These are phyloP conservation scores for Aspergillus hancockii DNA, from an alignment of 495 filamentous ascomycete species.

Conservation along the genomic window DNA sequence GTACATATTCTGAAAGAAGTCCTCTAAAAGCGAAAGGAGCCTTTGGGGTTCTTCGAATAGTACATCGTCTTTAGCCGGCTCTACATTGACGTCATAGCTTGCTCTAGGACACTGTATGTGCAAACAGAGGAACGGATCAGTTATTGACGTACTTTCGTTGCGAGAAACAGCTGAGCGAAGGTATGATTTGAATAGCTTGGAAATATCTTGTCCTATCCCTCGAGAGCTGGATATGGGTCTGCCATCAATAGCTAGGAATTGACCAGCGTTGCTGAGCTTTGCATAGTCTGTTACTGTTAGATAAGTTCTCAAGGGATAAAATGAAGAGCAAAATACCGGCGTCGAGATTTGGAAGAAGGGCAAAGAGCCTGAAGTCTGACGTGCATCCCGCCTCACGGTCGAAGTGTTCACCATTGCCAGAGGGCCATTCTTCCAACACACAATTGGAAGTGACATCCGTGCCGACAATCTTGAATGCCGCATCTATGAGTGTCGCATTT, in stretches of 20 bases:
- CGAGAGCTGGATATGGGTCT: conserved; percentile 67
- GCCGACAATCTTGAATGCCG: conserved; percentile 70
- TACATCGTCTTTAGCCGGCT: conserved; percentile 88
- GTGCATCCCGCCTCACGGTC: conserved; percentile 10
- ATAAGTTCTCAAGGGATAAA: background rate
- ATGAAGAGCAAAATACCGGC: conserved; percentile 34
- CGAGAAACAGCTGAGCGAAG: conserved; percentile 41
- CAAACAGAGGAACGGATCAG: conserved; percentile 72
- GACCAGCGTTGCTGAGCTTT: conserved; percentile 57
- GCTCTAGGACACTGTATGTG: conserved; percentile 69
- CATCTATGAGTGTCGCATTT: conserved; percentile 58
- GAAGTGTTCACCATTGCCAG: conserved; percentile 7
- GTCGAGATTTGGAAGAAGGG: conserved; percentile 58
- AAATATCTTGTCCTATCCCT: conserved; percentile 68
- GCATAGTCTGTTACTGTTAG: conserved; percentile 41
- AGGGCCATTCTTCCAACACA: conserved; percentile 35
- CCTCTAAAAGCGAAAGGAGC: conserved; percentile 54
- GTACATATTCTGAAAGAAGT: conserved; percentile 57
- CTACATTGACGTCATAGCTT: conserved; percentile 86
- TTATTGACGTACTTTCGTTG: conserved; percentile 27
- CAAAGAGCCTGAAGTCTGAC: conserved; percentile 47
- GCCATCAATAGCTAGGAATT: conserved; percentile 76
- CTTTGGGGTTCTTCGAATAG: conserved; percentile 65
- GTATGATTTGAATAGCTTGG: conserved; percentile 59
- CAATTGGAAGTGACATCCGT: conserved; percentile 61